phyloP scores from a whole-genome alignment of 2,329 filamentous ascomycete genomes.

The Colletotrichum neosansevieriae region DNA sequence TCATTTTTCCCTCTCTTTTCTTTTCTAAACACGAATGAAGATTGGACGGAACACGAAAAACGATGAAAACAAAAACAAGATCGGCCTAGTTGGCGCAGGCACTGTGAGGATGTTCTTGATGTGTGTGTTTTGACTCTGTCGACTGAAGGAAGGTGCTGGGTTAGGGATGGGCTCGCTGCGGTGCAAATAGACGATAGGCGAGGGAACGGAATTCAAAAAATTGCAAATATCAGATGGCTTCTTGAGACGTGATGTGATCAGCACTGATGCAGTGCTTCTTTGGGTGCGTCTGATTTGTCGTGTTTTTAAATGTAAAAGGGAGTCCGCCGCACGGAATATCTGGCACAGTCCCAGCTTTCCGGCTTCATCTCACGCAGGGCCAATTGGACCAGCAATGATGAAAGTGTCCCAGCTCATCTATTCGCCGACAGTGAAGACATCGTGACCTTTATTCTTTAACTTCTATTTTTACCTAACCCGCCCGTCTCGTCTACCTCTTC shows the following conservation, averaged over 20 bases:
- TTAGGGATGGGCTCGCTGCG: neutral
- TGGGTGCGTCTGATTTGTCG: no score
- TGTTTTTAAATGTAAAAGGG: no score
- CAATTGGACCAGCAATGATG: no score
- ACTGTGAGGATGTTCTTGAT: no score
- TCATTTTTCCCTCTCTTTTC: neutral
- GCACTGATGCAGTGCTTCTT: neutral
- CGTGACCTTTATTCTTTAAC: neutral
- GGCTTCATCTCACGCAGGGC: no score
- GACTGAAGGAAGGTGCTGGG: neutral
- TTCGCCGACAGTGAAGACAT: neutral
- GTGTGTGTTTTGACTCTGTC: neutral
- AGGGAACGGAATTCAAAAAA: conserved; percentile 13
- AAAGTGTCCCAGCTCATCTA: neutral
- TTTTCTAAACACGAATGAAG: neutral
- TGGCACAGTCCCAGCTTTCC: no score
- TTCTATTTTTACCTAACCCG: neutral
- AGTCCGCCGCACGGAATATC: no score
- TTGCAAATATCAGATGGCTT: neutral
- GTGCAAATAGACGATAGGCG: conserved; percentile 13
- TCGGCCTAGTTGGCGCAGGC: no score
- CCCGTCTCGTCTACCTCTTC: conserved; percentile 61
- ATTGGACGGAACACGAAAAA: neutral
- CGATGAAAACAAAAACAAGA: no score
- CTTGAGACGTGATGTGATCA: neutral